These are phyloP conservation scores for Striga hermonthica DNA, from an alignment of 305 asterid species.

Conservation along the genomic window DNA sequence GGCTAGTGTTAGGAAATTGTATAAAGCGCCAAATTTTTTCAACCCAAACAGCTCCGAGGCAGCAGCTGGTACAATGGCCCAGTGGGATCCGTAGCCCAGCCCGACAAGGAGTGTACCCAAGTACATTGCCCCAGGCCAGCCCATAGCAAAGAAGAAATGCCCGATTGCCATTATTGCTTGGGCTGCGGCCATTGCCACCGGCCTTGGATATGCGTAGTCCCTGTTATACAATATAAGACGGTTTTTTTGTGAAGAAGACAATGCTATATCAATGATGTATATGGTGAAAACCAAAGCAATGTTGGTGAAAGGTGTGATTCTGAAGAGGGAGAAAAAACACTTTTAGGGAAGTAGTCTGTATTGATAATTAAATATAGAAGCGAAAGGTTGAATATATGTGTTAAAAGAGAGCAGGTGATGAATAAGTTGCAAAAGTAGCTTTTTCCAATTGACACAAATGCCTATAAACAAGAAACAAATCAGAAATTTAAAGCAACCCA, in stretches of 20 bases:
- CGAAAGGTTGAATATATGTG: no score
- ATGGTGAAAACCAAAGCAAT: neutral
- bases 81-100: conserved; percentile 54
- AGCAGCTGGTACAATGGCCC: conserved; percentile 56
- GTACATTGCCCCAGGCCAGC: conserved; percentile 55
- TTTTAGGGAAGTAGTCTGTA: neutral
- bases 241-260: neutral
- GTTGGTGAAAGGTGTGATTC: no score
- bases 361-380: no score
- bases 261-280: neutral
- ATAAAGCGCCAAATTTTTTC: conserved; percentile 49
- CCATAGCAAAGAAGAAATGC: conserved; percentile 53
- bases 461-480: neutral
- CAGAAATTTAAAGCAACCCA: neutral
- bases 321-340: neutral
- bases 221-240: conserved; percentile 28
- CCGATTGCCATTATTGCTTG: conserved; percentile 52
- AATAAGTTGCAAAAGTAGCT: neutral
- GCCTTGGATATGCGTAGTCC: conserved; percentile 53
- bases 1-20: conserved; percentile 52
- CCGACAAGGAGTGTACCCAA: conserved; percentile 57
- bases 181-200: conserved; percentile 49
- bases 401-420: no score
- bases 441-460: neutral
- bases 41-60: conserved; percentile 52